phyloP scores from a whole-genome alignment of 352 stramenopile genomes.

The Blastocystis sp. region DNA sequence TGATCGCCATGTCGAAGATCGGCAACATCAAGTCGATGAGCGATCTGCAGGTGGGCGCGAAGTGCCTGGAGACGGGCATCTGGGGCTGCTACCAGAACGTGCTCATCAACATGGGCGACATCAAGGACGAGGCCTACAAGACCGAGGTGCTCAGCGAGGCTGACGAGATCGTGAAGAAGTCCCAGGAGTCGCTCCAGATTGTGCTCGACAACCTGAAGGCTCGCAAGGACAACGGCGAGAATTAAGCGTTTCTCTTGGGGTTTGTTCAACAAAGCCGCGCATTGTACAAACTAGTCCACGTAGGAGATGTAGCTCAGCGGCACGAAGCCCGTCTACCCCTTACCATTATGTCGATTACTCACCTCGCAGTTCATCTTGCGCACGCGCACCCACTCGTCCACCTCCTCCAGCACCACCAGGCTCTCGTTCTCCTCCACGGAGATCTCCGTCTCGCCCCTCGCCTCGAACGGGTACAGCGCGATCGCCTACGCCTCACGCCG shows the following conservation, averaged over 20 bases:
- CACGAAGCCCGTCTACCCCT: background rate
- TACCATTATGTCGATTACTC: background rate
- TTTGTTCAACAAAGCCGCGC: background rate
- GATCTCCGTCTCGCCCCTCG: background rate
- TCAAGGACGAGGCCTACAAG: constrained; percentile 70
- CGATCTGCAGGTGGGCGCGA: constrained; percentile 72
- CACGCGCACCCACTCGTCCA: background rate
- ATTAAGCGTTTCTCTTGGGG: background rate
- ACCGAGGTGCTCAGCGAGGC: constrained; percentile 53
- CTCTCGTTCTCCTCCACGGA: background rate
- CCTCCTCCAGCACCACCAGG: background rate
- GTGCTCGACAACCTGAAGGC: constrained; percentile 70
- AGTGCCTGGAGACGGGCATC: constrained; percentile 72
- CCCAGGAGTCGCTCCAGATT: constrained; percentile 58
- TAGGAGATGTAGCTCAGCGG: background rate
- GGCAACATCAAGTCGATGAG: constrained; percentile 73
- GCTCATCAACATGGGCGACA: constrained; percentile 72
- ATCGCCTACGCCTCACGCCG: no score
- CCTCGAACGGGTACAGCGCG: background rate
- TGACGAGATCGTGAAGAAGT: constrained; percentile 70
- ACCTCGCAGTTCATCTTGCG: background rate
- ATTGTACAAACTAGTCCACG: constrained; percentile 1
- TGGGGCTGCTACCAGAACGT: constrained; percentile 73
- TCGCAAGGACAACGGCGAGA: constrained; percentile 48
- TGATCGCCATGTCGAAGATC: constrained; percentile 72